A percentile compares a stretch with the other conserved stretches of the same genome.
These are phyloP conservation scores for Blastobotrys parvus DNA, from an alignment of 805 yeast genomes.

Conservation along the genomic window DNA sequence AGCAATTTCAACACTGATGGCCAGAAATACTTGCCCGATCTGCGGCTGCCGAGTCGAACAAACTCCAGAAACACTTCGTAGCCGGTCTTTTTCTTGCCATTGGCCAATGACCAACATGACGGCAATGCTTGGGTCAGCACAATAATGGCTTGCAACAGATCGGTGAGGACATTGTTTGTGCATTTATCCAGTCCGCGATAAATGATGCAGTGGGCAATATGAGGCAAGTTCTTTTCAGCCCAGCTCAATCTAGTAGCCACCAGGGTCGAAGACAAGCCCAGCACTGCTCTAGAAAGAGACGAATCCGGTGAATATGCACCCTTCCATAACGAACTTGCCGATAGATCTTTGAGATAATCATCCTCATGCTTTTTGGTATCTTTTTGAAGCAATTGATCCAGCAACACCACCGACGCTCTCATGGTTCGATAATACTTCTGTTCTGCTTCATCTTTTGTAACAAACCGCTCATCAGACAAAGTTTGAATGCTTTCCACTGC, in stretches of 20 bases:
- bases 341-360: slow-evolving; percentile 30
- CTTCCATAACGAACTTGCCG: slow-evolving; percentile 39
- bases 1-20: slow-evolving; percentile 15
- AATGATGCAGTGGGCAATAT: slow-evolving; percentile 12
- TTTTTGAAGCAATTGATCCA: slow-evolving; percentile 28
- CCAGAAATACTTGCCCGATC: slow-evolving; percentile 14
- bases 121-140: slow-evolving; percentile 37
- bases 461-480: slow-evolving; percentile 66
- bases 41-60: slow-evolving; percentile 10
- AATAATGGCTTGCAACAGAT: slow-evolving; percentile 30
- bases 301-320: slow-evolving; percentile 33
- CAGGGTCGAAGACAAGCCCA: slow-evolving; percentile 32
- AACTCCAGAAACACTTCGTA: slow-evolving; percentile 13
- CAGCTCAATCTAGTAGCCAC: slow-evolving; percentile 11
- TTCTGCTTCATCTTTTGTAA: slow-evolving; percentile 55
- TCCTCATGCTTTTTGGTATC: slow-evolving; percentile 7
- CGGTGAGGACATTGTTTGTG: slow-evolving; percentile 17
- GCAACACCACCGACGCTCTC: slow-evolving; percentile 40
- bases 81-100: slow-evolving; percentile 14
- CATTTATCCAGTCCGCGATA: slow-evolving; percentile 17
- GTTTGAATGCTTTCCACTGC: slow-evolving; percentile 51
- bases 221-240: slow-evolving; percentile 5
- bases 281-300: slow-evolving; percentile 35
- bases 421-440: slow-evolving; percentile 55
- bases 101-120: slow-evolving; percentile 17